These are phyloP conservation scores for Aspergillus sergii DNA, from an alignment of 2,329 filamentous ascomycete genomes.

Conservation along the genomic window DNA sequence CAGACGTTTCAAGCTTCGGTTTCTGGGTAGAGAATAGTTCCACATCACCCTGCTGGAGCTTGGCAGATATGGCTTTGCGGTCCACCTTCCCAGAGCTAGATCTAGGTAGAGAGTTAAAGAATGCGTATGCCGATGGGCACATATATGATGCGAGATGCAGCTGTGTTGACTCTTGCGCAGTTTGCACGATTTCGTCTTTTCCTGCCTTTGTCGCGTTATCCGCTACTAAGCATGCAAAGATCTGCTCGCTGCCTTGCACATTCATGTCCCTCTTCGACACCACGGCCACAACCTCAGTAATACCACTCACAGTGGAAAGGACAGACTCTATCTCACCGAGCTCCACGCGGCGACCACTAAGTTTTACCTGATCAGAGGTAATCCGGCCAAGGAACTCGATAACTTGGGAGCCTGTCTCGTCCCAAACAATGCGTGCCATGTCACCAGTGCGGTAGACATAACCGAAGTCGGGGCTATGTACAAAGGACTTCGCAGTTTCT, in stretches of 20 bases:
- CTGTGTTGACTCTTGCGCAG: slow-evolving; percentile 17
- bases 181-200: slow-evolving; percentile 16
- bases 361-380: slow-evolving; percentile 77
- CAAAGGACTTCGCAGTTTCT: slow-evolving; percentile 29
- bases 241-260: slow-evolving; percentile 26
- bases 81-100: slow-evolving; percentile 32
- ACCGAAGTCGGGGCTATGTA: slow-evolving; percentile 46
- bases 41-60: slow-evolving; percentile 11
- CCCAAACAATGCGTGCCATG: slow-evolving; percentile 58
- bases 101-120: slow-evolving; percentile 25
- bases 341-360: slow-evolving; percentile 80
- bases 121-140: slow-evolving; percentile 28
- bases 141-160: slow-evolving; percentile 26
- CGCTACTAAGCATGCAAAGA: slow-evolving; percentile 29
- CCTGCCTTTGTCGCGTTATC: slow-evolving; percentile 9
- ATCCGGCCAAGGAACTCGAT: slow-evolving; percentile 84
- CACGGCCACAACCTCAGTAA: slow-evolving; percentile 28
- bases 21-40: slow-evolving; percentile 9
- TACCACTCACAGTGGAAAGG: slow-evolving; percentile 20
- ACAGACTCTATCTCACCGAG: slow-evolving; percentile 70
- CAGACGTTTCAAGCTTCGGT: neutral
- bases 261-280: slow-evolving; percentile 22
- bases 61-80: slow-evolving; percentile 23
- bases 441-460: slow-evolving; percentile 44
- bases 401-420: slow-evolving; percentile 54